A percentile compares a stretch with the other conserved stretches of the same genome.
Evolutionary conservation across 441 rosid species (phyloP).

Genomic region (Eutrema salsugineum): DNA sequence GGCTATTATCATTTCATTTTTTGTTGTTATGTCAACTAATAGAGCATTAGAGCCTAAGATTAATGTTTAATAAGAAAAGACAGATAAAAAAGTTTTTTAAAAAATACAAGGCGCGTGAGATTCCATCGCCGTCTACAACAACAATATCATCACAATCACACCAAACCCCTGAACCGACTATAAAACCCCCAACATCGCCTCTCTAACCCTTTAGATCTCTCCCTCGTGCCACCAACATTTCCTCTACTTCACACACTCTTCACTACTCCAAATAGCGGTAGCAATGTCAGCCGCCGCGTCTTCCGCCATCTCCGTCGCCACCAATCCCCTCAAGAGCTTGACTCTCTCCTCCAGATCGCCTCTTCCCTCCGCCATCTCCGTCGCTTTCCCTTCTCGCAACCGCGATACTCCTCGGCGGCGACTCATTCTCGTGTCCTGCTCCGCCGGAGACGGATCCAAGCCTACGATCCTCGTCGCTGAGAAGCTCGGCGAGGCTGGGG

Average conservation of each 20-base stretch:
- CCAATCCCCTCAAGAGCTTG: conserved; percentile 2
- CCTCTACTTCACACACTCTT: neutral
- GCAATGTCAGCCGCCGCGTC: conserved; percentile 38
- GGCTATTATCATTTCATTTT: too few species aligned
- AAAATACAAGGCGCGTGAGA: conserved; percentile 27
- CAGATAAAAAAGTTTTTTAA: too few species aligned
- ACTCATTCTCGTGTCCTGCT: conserved; percentile 41
- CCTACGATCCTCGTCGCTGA: conserved; percentile 86
- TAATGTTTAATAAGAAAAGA: too few species aligned
- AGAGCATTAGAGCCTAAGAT: too few species aligned
- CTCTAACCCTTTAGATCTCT: neutral
- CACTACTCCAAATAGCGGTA: neutral
- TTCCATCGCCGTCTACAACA: neutral
- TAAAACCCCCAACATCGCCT: conserved; percentile 12
- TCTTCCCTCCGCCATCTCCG: conserved; percentile 35
- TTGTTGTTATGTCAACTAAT: too few species aligned
- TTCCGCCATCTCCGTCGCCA: conserved; percentile 25
- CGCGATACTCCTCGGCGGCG: conserved; percentile 25
- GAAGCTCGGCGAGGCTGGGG: conserved; percentile 91
- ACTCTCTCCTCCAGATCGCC: conserved; percentile 39
- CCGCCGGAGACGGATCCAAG: conserved; percentile 40
- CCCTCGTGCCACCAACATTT: neutral
- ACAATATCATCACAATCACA: neutral
- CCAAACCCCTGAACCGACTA: conserved; percentile 24
- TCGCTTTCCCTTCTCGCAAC: conserved; percentile 18